Base-by-base conservation (phyloP, 2,329 filamentous ascomycete species). In the Arthroderma sp. region DNA sequence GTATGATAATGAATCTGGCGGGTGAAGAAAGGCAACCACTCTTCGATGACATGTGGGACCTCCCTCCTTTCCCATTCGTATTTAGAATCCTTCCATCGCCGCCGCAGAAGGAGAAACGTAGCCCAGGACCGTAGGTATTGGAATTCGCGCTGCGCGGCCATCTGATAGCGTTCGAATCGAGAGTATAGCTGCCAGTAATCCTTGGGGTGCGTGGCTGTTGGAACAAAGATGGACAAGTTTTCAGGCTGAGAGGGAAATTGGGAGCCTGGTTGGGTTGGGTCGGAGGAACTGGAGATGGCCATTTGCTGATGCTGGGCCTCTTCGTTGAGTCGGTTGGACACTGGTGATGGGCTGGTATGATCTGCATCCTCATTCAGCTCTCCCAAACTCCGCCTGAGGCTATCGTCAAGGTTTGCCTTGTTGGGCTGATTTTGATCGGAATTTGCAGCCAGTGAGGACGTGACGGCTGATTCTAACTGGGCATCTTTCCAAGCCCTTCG, bases 21-120 rank as follows among this genome's bases (percentile, higher is more conserved):
- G 0, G 66, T 66, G 5, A 76, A 44, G 46, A 74, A 72, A 36
- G 63, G 61, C 8, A 55, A 55, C 60, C 73, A 75, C 52, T 73
- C 69, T 39, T 61, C 55, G n/a, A 75, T 50, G 29, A 71, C 52
- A 5, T 59, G 53, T 1, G 72, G 73, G 3, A 74, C 52, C 1
- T 58, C 45, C 10, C 57, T 53, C 9, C 53, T 51, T 36, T 59
- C 52, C 65, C 63, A 69, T 7, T 37, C 46, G 5, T 41, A 43
- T 10, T 51, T 50, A 31, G 48, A 40, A 9, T 53, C 50, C 5
- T n/a, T 15, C 48, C 50, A 52, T 11, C 48, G 46, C 29, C 44
- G 36, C 22, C 47, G 43, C 8, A 36, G 15, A n/a, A 53, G 32
- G 8, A 52, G 32, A 8, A 52, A 41, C n/a, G 43, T 38, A 5